phyloP scores from a whole-genome alignment of 2,329 filamentous ascomycete genomes.

The Sordariomycetes sp. region DNA sequence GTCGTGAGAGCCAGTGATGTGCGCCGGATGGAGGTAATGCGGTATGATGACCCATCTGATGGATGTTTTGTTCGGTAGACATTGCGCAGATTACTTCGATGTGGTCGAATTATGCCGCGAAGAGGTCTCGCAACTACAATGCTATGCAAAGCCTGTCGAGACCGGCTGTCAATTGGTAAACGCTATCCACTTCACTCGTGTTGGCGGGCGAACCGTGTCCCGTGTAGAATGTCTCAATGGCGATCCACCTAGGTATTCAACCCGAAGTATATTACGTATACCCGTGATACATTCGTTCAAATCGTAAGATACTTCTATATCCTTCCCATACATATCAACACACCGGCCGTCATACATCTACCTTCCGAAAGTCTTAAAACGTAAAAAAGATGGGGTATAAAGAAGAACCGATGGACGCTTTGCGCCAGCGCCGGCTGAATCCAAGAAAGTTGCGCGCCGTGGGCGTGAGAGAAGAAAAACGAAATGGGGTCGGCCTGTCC shows the following conservation, averaged over 20 bases:
- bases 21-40: neutral
- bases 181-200: no score
- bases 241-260: neutral
- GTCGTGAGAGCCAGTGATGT: neutral
- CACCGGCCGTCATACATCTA: neutral
- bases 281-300: neutral
- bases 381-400: slow-evolving; percentile 1
- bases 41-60: neutral
- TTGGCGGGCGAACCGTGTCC: no score
- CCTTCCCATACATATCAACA: neutral
- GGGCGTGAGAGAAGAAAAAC: slow-evolving; percentile 4
- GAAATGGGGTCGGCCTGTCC: neutral
- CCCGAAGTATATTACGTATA: neutral
- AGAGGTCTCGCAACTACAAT: neutral
- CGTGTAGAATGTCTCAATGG: no score
- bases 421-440: slow-evolving; percentile 1
- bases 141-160: neutral
- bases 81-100: neutral
- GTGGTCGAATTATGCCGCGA: neutral
- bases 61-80: neutral
- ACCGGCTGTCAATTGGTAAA: no score
- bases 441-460: slow-evolving; percentile 9
- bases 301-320: neutral
- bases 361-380: neutral
- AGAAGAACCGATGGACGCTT: neutral